Percentiles rank a stretch among this genome's conserved stretches.
Evolutionary conservation across 2,329 filamentous ascomycete genomes (phyloP).

Genomic region (Trichoderma oligosporum): DNA sequence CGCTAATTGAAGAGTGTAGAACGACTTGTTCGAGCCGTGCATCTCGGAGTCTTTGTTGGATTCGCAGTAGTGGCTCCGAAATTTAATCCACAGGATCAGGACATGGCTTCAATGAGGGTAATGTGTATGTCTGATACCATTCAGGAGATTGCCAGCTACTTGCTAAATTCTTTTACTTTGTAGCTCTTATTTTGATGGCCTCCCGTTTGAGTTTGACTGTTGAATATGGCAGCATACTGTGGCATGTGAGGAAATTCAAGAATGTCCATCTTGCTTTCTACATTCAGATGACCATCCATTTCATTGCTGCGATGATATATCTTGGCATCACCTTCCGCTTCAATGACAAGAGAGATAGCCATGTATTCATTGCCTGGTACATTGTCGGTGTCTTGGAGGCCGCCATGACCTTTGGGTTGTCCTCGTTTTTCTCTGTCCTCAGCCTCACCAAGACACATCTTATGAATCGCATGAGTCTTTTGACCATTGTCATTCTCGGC

Average conservation of each 20-base stretch:
- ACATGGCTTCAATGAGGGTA: conserved; percentile 36
- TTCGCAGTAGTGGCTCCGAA: conserved; percentile 58
- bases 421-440: conserved; percentile 52
- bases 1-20: conserved; percentile 31
- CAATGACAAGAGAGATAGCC: conserved; percentile 29
- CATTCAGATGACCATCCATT: conserved; percentile 36
- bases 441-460: conserved; percentile 61
- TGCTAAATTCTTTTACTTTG: neutral
- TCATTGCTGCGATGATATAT: conserved; percentile 37
- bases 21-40: conserved; percentile 53
- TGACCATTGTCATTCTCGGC: conserved; percentile 64
- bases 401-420: conserved; percentile 48
- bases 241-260: conserved; percentile 41
- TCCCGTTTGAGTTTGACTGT: conserved; percentile 51
- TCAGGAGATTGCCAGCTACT: neutral
- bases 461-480: conserved; percentile 58
- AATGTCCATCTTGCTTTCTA: conserved; percentile 35
- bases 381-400: conserved; percentile 52
- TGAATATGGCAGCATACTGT: conserved; percentile 50
- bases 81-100: conserved; percentile 40
- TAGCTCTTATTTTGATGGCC: conserved; percentile 46
- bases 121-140: conserved; percentile 35
- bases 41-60: conserved; percentile 62
- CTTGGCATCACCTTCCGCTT: conserved; percentile 42
- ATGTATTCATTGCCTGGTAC: conserved; percentile 48